Evolutionary conservation across 176 grass and related monocot genomes (phyloP).

Genomic region (Aegilops speltoides): DNA sequence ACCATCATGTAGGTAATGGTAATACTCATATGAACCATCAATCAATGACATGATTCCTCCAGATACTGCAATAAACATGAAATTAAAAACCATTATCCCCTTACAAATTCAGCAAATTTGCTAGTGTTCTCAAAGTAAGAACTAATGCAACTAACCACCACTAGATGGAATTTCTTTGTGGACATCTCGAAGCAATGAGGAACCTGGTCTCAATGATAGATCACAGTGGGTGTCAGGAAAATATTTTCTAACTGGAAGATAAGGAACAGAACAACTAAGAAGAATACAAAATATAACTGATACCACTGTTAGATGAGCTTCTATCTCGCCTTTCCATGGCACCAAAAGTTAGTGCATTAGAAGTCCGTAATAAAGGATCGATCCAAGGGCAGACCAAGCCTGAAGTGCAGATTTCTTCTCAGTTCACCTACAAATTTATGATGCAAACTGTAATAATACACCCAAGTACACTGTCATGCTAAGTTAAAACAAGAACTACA

Average conservation of each 20-base stretch:
- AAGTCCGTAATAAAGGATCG: conserved; percentile 76
- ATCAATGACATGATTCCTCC: conserved; percentile 72
- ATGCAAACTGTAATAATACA: not conserved
- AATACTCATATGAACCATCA: conserved; percentile 97
- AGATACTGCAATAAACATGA: conserved; percentile 70
- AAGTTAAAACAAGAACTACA: not conserved
- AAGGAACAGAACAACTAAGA: not conserved
- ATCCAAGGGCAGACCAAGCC: conserved; percentile 83
- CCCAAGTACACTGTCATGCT: not conserved
- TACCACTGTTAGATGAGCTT: conserved; percentile 42
- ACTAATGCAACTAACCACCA: conserved; percentile 53
- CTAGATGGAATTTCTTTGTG: conserved; percentile 81
- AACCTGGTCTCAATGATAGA: conserved; percentile 43
- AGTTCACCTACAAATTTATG: conserved; percentile 52
- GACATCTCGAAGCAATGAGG: conserved; percentile 67
- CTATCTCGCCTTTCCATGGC: conserved; percentile 30
- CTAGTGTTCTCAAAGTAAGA: conserved; percentile 11
- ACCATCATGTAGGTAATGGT: conserved; percentile 84
- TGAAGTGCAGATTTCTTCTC: conserved; percentile 82
- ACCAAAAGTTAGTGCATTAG: conserved; percentile 71
- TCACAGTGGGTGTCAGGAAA: not conserved
- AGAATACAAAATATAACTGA: not conserved
- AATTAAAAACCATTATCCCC: conserved; percentile 23
- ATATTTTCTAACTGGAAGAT: conserved; percentile 4
- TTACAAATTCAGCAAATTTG: not conserved